phyloP scores from a whole-genome alignment of 2,329 filamentous ascomycete genomes.

The Biscogniauxia marginata region DNA sequence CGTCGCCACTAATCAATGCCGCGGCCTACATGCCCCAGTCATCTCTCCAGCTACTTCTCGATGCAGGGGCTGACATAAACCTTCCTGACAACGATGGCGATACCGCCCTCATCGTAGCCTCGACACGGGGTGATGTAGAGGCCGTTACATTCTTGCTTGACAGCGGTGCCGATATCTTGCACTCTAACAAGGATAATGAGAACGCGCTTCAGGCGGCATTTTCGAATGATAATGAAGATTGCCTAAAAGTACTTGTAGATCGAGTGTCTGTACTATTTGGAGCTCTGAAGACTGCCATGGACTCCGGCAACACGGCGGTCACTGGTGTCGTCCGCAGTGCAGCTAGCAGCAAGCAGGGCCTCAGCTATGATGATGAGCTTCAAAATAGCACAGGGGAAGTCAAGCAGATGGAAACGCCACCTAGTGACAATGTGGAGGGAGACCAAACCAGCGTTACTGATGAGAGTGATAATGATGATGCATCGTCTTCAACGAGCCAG shows the following conservation, averaged over 20 bases:
- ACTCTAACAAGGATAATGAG: constrained; percentile 27
- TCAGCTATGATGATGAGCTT: constrained; percentile 30
- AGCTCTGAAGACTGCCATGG: constrained; percentile 30
- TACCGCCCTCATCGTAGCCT: constrained; percentile 39
- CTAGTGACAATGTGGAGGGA: not conserved
- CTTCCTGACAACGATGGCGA: constrained; percentile 34
- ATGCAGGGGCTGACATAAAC: constrained; percentile 39
- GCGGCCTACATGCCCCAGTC: constrained; percentile 34
- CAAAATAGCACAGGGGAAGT: constrained; percentile 1
- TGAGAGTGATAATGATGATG: not conserved
- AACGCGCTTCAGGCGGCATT: constrained; percentile 34
- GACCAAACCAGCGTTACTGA: not conserved
- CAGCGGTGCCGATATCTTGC: constrained; percentile 36
- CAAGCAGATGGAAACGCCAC: not conserved
- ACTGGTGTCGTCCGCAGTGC: constrained; percentile 28
- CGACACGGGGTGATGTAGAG: constrained; percentile 32
- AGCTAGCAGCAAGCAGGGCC: constrained; percentile 27
- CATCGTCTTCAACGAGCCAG: not conserved
- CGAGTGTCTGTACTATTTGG: constrained; percentile 31
- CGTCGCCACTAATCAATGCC: constrained; percentile 38
- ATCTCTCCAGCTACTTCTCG: constrained; percentile 33
- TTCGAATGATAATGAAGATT: constrained; percentile 23
- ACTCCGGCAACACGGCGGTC: constrained; percentile 29
- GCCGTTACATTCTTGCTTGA: constrained; percentile 35
- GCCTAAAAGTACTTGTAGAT: constrained; percentile 30